Evolutionary conservation across 257 asterid genomes (phyloP).

Genomic region (Nicotiana sylvestris): DNA sequence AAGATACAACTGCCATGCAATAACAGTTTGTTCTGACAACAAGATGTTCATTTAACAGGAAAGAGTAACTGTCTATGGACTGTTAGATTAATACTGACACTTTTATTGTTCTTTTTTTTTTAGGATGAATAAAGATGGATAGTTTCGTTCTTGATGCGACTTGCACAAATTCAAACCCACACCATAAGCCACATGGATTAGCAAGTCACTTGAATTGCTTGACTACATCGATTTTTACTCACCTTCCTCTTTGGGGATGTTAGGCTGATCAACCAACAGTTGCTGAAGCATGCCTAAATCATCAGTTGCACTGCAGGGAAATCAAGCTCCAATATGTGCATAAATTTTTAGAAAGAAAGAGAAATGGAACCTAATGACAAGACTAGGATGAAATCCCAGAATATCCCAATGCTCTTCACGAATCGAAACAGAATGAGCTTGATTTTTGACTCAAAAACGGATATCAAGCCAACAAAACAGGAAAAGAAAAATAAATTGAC

Average conservation of each 20-base stretch:
- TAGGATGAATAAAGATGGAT: neutral
- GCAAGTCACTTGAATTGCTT: neutral
- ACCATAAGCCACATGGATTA: neutral
- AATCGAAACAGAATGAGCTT: neutral
- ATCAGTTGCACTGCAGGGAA: conserved; percentile 44
- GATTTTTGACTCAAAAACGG: neutral
- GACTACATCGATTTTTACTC: neutral
- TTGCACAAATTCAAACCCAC: neutral
- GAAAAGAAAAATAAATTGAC: neutral
- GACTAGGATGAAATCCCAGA: neutral
- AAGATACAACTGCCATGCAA: neutral
- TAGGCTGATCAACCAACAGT: conserved; percentile 78
- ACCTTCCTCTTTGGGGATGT: conserved; percentile 79
- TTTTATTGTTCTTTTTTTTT: neutral
- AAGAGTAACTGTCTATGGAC: neutral
- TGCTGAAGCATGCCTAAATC: conserved; percentile 58
- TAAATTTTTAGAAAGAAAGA: neutral
- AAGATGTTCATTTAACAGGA: neutral
- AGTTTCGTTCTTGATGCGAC: neutral
- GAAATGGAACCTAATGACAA: neutral
- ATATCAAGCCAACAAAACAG: neutral
- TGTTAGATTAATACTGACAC: neutral
- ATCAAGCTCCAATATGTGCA: neutral
- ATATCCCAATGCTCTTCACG: neutral
- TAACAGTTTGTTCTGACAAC: neutral